Base-by-base conservation (phyloP, 805 yeast species). In the Yamadazyma philogaea region DNA sequence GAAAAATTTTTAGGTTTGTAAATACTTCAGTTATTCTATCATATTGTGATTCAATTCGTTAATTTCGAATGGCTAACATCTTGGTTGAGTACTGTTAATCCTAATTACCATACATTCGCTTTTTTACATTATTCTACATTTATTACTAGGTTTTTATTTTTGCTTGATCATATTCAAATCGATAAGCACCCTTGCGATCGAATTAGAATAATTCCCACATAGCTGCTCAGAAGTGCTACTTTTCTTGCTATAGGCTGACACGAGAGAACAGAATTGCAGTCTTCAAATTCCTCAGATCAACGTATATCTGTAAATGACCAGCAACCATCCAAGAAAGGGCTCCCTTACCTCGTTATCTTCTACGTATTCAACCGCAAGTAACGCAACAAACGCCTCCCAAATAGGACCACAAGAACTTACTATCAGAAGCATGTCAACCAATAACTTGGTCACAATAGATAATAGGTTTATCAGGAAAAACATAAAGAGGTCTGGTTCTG, bases 381-480 rank as follows among this genome's bases (percentile, higher is more conserved):
- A 36, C 21, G 24, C 30, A 10, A 27, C 41, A 6, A 28, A 33
- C 16, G 36, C 2, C 17, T 15, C 33, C 24, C 10, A 6, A 5
- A 19, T 15, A 16, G 19, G 15, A 8, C 7, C 33, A 3, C 30
- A 42, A 6, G 34, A 37, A 10, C 16, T 21, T 11, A 36, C 48
- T 3, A 43, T 40, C 17, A 49, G 75, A 46, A 60, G 59, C 35
- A 39, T 64, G 35, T 63, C 72, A 11, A 73, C 78, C 2, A 74
- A 62, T 14, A 60, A 64, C 15, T 54, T 75, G 38, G 43, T 70
- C 34, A 48, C 54, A 12, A 50, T 71, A 27, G 77, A 73, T 20
- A 59, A 57, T 20, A 64, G 60, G 45, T 73, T 76, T 47, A 51
- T 50, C n/a, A 65, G 65, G 40, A 66, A 64, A 43, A 47, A 69